Evolutionary conservation across 371 early-diverging fungal species (phyloP), one percentile per base, ranked within the genome.

Genomic region (Syncephalastrum racemosum): DNA sequence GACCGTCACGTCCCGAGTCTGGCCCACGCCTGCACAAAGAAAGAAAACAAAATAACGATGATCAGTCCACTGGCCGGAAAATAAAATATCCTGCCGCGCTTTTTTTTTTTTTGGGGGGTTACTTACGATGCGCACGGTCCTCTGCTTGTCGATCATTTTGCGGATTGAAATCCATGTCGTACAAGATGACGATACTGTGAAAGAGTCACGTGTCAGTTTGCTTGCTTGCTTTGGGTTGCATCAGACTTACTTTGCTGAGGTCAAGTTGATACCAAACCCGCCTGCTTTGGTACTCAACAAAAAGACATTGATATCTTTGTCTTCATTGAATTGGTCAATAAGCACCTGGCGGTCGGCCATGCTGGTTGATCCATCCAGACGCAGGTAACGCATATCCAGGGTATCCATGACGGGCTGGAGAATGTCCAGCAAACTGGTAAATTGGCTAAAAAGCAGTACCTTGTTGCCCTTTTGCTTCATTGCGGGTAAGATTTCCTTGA

Each of bases 91-190:
- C 7, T 27, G 27, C 1, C 27, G 7, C 27, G 4, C 7, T 7
- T 7, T 27, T 27, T 27, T 27, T 13, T 40, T 19, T 42, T 19
- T 16, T n/a, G n/a, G n/a, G n/a, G n/a, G n/a, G 27, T 3, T 8
- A 66, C 73, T 71, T 73, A 77, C 89, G 86, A 67, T 94, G 95
- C 1, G 93, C 93, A 12, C 94, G 83, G 63, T 94, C 95, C 80
- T 93, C 92, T 0, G 96, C 97, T 75, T 98, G 98, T 27, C 87
- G 82, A 70, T 97, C 98, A 67, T 96, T 96, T 60, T 95, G 95
- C 1, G 99, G 98, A 64, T 97, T 98, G 70, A 90, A 94, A 55
- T 97, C 99, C 46, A 90, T 70, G 62, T 96, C 97, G 67, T 90
- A 90, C 53, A 97, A 73, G 41, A 98, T 85, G 14, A 98, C 95